Conservation (phyloP, 1,139 yeast species). For the Nadsonia starkeyi-henricii region DNA sequence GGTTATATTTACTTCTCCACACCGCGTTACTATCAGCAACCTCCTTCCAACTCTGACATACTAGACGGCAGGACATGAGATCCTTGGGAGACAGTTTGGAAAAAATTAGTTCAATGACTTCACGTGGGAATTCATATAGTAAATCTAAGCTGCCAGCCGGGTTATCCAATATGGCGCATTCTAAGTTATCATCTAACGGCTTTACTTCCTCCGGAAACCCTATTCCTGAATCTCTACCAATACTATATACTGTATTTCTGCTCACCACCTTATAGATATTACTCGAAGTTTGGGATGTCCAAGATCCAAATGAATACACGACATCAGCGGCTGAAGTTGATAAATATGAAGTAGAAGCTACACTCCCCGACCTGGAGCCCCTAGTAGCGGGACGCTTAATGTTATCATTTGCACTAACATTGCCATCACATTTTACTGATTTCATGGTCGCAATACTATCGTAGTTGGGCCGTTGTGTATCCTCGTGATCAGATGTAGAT, state of each 20-base stretch:
- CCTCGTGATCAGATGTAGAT: too few species aligned
- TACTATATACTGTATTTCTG: not conserved
- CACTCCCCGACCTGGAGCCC: not conserved
- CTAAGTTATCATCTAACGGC: constrained; percentile 1
- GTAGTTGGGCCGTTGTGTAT: too few species aligned
- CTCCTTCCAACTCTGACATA: constrained; percentile 16
- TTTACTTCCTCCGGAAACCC: constrained; percentile 11
- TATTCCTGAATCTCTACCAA: constrained; percentile 14
- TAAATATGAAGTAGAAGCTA: not conserved
- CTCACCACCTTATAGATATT: not conserved
- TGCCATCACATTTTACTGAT: too few species aligned
- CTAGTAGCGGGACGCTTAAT: too few species aligned
- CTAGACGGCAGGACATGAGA: constrained; percentile 14
- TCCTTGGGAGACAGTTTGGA: constrained; percentile 12
- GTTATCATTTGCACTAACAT: too few species aligned
- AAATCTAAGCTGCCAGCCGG: constrained; percentile 12
- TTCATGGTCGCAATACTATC: too few species aligned
- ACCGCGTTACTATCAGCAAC: constrained; percentile 14
- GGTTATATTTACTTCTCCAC: constrained; percentile 17
- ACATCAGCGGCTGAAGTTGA: constrained; percentile 1
- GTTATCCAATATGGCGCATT: not conserved
- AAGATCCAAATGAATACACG: constrained; percentile 6
- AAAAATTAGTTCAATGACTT: constrained; percentile 16
- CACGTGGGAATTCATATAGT: constrained; percentile 16
- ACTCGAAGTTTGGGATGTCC: constrained; percentile 12